Conservation (phyloP, 768 basidiomycete species). For the Butyriboletus loyo region DNA sequence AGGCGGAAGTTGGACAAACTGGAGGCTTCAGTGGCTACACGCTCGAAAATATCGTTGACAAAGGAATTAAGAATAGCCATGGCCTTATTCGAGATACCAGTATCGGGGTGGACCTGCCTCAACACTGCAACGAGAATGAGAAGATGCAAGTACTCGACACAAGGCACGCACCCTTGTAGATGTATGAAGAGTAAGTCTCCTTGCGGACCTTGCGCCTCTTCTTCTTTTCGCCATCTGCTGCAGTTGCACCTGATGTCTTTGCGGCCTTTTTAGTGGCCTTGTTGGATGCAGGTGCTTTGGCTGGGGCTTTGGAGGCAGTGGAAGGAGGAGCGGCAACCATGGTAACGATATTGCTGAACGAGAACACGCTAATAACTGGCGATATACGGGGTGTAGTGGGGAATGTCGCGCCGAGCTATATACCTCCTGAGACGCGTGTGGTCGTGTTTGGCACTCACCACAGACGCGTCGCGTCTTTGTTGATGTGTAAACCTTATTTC, state of each 20-base stretch:
- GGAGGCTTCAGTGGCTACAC: slow-evolving; percentile 86
- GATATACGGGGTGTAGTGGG: slow-evolving; percentile 6
- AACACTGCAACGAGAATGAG: slow-evolving; percentile 52
- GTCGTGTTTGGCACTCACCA: slow-evolving; percentile 33
- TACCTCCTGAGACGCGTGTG: slow-evolving; percentile 34
- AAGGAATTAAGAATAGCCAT: slow-evolving; percentile 92
- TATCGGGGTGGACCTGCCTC: slow-evolving; percentile 97
- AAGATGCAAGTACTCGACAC: neutral
- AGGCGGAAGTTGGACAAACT: slow-evolving; percentile 45
- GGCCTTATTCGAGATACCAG: slow-evolving; percentile 97
- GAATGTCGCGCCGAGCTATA: slow-evolving; percentile 9
- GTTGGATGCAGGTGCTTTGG: slow-evolving; percentile 37
- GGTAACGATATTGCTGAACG: slow-evolving; percentile 15
- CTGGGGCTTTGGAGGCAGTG: slow-evolving; percentile 41
- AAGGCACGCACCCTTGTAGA: slow-evolving; percentile 70
- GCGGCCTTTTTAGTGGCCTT: slow-evolving; percentile 52
- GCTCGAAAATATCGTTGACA: slow-evolving; percentile 93
- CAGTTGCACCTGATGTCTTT: slow-evolving; percentile 51
- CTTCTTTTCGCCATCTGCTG: slow-evolving; percentile 78
- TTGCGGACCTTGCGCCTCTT: slow-evolving; percentile 84
- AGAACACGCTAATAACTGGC: slow-evolving; percentile 4
- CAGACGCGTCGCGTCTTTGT: slow-evolving; percentile 37
- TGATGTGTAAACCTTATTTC: slow-evolving; percentile 37
- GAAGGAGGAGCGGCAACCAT: slow-evolving; percentile 63
- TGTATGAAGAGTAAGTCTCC: slow-evolving; percentile 93